phyloP scores from a whole-genome alignment of 1,284 basidiomycete species.

The Apiotrichum brassicae region DNA sequence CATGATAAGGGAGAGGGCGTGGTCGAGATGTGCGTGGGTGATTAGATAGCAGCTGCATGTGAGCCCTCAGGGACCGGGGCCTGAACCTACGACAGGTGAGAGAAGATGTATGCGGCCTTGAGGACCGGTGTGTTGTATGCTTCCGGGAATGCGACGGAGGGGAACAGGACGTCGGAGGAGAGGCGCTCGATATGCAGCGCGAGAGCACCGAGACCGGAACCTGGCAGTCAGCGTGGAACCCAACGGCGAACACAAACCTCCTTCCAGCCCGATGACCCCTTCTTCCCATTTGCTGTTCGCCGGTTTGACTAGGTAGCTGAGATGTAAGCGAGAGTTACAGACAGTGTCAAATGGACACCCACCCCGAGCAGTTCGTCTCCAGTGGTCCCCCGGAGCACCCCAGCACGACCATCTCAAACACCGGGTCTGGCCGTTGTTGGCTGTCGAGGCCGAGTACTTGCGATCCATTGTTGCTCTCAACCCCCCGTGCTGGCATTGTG shows the following conservation, averaged over 20 bases:
- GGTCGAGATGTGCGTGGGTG: constrained; percentile 46
- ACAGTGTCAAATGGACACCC: too few species aligned
- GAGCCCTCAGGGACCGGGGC: too few species aligned
- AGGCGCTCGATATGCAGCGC: constrained; percentile 20
- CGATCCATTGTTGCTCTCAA: not conserved
- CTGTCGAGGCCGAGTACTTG: too few species aligned
- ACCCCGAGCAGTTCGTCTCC: constrained; percentile 46
- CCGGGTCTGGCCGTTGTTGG: too few species aligned
- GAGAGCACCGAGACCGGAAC: constrained; percentile 44
- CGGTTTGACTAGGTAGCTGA: constrained; percentile 42
- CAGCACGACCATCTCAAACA: constrained; percentile 45
- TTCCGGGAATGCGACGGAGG: constrained; percentile 29
- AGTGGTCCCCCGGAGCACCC: constrained; percentile 46
- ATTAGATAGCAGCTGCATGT: constrained; percentile 41
- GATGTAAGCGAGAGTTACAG: too few species aligned
- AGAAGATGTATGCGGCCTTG: constrained; percentile 44
- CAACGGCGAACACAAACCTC: constrained; percentile 29
- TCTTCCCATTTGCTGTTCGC: constrained; percentile 36
- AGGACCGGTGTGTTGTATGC: constrained; percentile 36
- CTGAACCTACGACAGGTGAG: constrained; percentile 37
- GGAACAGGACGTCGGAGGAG: constrained; percentile 24
- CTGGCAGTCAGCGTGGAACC: constrained; percentile 15
- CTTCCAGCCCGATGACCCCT: constrained; percentile 42
- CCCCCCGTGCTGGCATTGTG: too few species aligned
- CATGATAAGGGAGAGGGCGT: constrained; percentile 40